These are phyloP conservation scores for Citrus inodora DNA, from an alignment of 345 rosid genomes.

Conservation along the genomic window DNA sequence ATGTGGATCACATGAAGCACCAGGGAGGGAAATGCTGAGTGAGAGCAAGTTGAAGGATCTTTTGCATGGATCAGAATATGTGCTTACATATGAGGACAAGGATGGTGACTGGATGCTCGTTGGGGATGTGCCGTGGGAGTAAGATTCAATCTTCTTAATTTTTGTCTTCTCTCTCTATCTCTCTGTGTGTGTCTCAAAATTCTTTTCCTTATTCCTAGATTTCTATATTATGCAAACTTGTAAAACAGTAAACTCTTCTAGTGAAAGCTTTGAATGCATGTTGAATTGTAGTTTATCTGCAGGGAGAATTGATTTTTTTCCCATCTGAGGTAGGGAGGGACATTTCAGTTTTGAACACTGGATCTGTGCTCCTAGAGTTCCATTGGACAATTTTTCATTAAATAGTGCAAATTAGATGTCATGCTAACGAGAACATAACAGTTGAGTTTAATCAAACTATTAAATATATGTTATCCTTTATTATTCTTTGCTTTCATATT, in stretches of 20 bases:
- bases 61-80: conserved; percentile 84
- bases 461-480: neutral
- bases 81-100: conserved; percentile 86
- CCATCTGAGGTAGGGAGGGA: neutral
- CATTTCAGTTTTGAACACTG: too few species aligned
- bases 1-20: conserved; percentile 61
- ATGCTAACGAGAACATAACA: neutral
- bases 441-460: neutral
- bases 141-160: conserved; percentile 31
- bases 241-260: neutral
- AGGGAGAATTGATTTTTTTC: neutral
- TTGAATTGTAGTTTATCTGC: neutral
- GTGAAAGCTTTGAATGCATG: neutral
- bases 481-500: neutral
- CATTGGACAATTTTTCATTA: neutral
- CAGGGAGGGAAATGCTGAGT: conserved; percentile 59
- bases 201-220: neutral
- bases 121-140: conserved; percentile 99
- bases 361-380: neutral
- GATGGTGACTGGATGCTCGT: conserved; percentile 97
- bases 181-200: neutral
- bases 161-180: neutral
- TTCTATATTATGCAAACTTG: neutral
- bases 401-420: neutral
- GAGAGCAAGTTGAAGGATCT: conserved; percentile 78